Evolutionary conservation across 176 grass and related monocot species (phyloP).

Genomic region (Musa troglodytarum): DNA sequence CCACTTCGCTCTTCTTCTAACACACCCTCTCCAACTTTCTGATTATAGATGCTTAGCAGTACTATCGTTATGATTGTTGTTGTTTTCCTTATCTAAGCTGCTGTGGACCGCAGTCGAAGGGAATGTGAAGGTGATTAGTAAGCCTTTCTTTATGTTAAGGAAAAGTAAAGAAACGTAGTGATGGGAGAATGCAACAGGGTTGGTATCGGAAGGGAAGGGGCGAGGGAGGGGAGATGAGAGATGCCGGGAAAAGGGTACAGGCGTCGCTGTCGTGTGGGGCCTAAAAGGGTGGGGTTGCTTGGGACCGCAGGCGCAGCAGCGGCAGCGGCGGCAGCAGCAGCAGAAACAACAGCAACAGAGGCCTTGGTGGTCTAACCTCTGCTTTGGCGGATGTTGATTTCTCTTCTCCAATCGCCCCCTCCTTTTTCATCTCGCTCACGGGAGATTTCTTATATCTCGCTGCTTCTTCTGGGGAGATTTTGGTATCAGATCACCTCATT

Average conservation of each 20-base stretch:
- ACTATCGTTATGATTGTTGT: too few relatives aligned
- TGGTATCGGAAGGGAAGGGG: too few relatives aligned
- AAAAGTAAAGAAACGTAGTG: not conserved
- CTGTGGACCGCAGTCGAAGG: too few relatives aligned
- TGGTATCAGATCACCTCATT: too few relatives aligned
- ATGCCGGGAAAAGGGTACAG: not conserved
- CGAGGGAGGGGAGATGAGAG: not conserved
- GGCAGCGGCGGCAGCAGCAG: not conserved
- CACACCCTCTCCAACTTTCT: too few relatives aligned
- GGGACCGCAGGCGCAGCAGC: not conserved
- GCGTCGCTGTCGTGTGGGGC: not conserved
- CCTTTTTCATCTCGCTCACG: too few relatives aligned
- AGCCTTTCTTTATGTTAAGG: not conserved
- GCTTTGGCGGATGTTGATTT: too few relatives aligned
- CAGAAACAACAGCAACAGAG: not conserved
- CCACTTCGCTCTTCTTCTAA: not conserved
- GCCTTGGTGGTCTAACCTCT: not conserved
- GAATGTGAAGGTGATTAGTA: not conserved
- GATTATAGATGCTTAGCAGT: too few relatives aligned
- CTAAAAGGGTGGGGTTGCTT: not conserved
- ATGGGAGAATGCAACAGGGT: not conserved
- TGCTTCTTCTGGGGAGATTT: too few relatives aligned
- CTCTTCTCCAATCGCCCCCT: too few relatives aligned
- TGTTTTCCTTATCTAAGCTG: too few relatives aligned
- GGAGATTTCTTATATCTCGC: too few relatives aligned